phyloP scores from a whole-genome alignment of 2,329 filamentous ascomycete species.

The Lachnellula arida region DNA sequence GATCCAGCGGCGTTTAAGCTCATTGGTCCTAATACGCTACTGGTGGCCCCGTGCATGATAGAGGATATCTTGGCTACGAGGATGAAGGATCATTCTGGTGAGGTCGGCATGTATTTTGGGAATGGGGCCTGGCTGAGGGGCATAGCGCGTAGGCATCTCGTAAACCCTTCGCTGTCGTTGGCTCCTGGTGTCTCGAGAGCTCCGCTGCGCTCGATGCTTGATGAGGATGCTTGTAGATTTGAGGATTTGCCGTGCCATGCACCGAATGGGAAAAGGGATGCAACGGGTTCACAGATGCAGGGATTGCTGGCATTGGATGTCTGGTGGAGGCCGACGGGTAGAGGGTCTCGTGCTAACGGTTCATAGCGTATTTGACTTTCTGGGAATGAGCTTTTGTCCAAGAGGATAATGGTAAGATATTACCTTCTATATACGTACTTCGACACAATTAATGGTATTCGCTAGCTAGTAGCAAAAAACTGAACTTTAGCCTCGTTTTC shows the following conservation, averaged over 20 bases:
- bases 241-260: background rate
- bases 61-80: background rate
- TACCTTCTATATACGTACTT: too few species aligned
- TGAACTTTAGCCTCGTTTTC: too few species aligned
- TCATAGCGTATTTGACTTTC: too few species aligned
- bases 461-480: too few species aligned
- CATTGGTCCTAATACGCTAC: slow-evolving; percentile 1
- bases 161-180: too few species aligned
- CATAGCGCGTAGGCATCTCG: background rate
- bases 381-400: too few species aligned
- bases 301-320: slow-evolving; percentile 1
- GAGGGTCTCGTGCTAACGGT: too few species aligned
- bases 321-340: slow-evolving; percentile 2
- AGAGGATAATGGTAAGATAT: too few species aligned
- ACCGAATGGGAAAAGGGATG: background rate
- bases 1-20: background rate
- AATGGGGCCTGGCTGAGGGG: background rate
- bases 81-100: background rate
- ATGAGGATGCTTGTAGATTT: background rate
- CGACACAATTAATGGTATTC: too few species aligned
- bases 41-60: background rate
- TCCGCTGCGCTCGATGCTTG: background rate
- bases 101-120: slow-evolving; percentile 5
- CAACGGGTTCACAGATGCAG: background rate
- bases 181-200: background rate